Conservation (phyloP, 2,329 filamentous ascomycete species). For the Colletotrichum filicis region DNA sequence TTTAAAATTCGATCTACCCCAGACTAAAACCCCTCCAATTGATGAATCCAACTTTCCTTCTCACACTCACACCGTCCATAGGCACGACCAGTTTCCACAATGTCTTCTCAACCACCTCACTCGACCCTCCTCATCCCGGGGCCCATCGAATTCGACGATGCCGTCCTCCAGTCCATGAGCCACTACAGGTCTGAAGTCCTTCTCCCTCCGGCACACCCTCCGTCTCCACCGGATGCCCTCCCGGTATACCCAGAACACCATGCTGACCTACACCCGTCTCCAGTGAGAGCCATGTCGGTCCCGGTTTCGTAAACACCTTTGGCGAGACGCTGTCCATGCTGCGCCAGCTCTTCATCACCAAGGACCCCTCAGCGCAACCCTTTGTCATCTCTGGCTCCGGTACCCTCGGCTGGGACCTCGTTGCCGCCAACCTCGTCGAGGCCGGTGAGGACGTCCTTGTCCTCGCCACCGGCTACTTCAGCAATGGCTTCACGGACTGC, state of each 20-base stretch:
- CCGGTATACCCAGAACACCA: background rate
- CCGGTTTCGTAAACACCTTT: constrained; percentile 89
- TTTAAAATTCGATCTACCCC: background rate
- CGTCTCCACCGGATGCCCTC: constrained; percentile 9
- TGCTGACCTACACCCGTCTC: constrained; percentile 32
- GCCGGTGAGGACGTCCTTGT: constrained; percentile 91
- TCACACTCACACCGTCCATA: constrained; percentile 14
- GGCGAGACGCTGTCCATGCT: constrained; percentile 89
- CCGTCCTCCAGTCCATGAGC: constrained; percentile 92
- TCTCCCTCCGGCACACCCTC: background rate
- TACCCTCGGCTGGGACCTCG: constrained; percentile 95
- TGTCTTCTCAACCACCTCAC: constrained; percentile 72
- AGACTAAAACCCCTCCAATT: background rate
- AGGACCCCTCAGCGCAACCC: constrained; percentile 83
- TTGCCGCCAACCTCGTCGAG: constrained; percentile 93
- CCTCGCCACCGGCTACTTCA: constrained; percentile 96
- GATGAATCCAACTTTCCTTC: constrained; percentile 5
- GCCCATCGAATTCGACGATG: constrained; percentile 98
- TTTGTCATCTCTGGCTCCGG: constrained; percentile 95
- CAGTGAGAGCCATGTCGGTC: constrained; percentile 94
- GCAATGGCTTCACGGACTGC: constrained; percentile 93
- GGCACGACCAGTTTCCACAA: constrained; percentile 47
- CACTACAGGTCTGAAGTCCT: constrained; percentile 78
- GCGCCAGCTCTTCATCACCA: constrained; percentile 94
- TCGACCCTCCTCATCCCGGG: constrained; percentile 92